phyloP scores from a whole-genome alignment of 2,329 filamentous ascomycete genomes.

The Alternaria rosae region DNA sequence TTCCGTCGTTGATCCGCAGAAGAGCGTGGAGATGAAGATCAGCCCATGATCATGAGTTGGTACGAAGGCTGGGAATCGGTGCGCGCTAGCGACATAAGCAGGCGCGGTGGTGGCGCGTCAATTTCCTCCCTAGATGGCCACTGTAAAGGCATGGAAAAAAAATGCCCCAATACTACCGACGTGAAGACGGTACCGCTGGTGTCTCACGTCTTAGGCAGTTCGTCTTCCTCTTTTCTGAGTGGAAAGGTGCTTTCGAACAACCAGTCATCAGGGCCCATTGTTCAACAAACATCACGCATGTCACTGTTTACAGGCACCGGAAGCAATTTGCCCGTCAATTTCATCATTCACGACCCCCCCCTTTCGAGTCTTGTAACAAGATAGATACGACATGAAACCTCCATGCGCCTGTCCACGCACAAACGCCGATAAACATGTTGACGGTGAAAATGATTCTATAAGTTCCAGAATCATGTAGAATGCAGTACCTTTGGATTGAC shows the following conservation, averaged over 20 bases:
- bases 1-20: background rate
- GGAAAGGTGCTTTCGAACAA: background rate
- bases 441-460: background rate
- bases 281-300: background rate
- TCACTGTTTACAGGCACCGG: background rate
- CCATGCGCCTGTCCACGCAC: background rate
- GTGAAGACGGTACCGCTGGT: background rate
- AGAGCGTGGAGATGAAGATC: background rate
- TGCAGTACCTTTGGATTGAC: background rate
- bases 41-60: background rate
- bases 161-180: background rate
- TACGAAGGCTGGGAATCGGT: background rate
- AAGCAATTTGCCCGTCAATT: background rate
- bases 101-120: background rate
- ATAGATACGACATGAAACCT: background rate
- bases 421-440: background rate
- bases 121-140: background rate
- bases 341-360: background rate
- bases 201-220: background rate
- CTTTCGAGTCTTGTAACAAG: background rate
- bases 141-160: background rate
- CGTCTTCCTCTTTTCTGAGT: background rate
- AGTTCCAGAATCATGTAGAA: background rate
- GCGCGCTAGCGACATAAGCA: background rate
- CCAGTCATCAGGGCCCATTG: background rate